These are phyloP conservation scores for Pisolithus orientalis DNA, from an alignment of 768 basidiomycete genomes.

Conservation along the genomic window DNA sequence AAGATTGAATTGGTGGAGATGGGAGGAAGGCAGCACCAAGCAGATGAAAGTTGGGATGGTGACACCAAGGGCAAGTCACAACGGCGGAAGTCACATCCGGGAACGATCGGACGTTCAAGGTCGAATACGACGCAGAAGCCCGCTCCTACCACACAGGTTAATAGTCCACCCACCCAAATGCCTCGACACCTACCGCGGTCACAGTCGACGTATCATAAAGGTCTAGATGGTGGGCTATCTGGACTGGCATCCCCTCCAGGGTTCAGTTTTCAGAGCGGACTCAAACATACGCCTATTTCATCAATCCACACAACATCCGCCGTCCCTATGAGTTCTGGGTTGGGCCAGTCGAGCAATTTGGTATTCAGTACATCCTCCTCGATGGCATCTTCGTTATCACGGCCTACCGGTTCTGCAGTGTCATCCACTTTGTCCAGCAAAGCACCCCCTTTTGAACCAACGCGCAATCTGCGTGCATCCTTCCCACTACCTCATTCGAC, in stretches of 20 bases:
- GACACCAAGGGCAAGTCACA: conserved; percentile 12
- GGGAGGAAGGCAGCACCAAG: conserved; percentile 16
- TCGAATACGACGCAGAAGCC: conserved; percentile 6
- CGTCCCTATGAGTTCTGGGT: neutral
- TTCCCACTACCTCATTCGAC: conserved; percentile 16
- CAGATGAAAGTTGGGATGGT: conserved; percentile 12
- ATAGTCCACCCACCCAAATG: conserved; percentile 21
- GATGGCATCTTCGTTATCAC: conserved; percentile 18
- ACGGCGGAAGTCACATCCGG: conserved; percentile 23
- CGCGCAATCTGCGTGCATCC: conserved; percentile 19
- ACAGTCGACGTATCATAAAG: conserved; percentile 17
- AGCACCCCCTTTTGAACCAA: conserved; percentile 51
- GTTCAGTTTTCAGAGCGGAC: conserved; percentile 8
- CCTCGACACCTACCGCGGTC: conserved; percentile 24
- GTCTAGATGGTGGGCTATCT: conserved; percentile 8
- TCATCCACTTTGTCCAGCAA: conserved; percentile 45
- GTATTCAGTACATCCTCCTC: conserved; percentile 2
- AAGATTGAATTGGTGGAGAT: conserved; percentile 46
- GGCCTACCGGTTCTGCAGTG: conserved; percentile 22
- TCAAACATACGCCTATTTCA: conserved; percentile 8
- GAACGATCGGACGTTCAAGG: conserved; percentile 20
- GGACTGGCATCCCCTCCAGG: conserved; percentile 14
- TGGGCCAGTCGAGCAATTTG: conserved; percentile 2
- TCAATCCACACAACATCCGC: conserved; percentile 13
- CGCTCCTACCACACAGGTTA: conserved; percentile 7